Evolutionary conservation across 169 alveolate species (phyloP).

Genomic region (Plasmodium yoelii): DNA sequence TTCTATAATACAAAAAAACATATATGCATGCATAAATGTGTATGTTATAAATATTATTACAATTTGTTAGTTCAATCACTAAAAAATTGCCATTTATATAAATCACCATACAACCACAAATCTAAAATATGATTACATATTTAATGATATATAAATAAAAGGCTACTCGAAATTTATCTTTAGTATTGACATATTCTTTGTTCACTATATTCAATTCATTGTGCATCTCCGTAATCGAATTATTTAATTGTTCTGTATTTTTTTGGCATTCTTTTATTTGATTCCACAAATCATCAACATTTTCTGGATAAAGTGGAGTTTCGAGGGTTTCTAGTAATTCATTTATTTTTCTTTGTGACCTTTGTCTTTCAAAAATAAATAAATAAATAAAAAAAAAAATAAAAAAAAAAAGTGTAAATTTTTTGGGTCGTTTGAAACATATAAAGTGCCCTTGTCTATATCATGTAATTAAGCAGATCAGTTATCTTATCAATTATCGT

Average conservation of each 20-base stretch:
- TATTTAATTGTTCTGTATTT: conserved; percentile 21
- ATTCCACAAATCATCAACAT: conserved; percentile 39
- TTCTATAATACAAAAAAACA: conserved; percentile 1
- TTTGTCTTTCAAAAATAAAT: conserved; percentile 27
- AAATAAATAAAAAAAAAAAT: too few relatives aligned
- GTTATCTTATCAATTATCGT: too few relatives aligned
- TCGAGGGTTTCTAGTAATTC: conserved; percentile 38
- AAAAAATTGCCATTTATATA: neutral
- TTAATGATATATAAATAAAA: neutral
- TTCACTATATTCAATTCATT: conserved; percentile 15
- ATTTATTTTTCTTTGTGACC: conserved; percentile 26
- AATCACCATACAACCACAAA: too few relatives aligned
- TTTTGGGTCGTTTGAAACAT: neutral
- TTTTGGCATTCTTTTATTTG: conserved; percentile 38
- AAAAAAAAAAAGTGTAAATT: conserved; percentile 1
- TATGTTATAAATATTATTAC: neutral
- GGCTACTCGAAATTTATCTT: conserved; percentile 34
- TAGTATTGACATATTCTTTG: conserved; percentile 20
- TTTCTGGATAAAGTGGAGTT: conserved; percentile 6
- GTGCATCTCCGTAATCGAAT: conserved; percentile 22
- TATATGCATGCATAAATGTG: neutral
- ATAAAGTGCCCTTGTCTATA: too few relatives aligned
- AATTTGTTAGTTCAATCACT: neutral
- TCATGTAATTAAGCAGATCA: too few relatives aligned
- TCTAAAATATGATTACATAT: too few relatives aligned